phyloP scores from a whole-genome alignment of 169 alveolate genomes.

The Plasmodium coatneyi region DNA sequence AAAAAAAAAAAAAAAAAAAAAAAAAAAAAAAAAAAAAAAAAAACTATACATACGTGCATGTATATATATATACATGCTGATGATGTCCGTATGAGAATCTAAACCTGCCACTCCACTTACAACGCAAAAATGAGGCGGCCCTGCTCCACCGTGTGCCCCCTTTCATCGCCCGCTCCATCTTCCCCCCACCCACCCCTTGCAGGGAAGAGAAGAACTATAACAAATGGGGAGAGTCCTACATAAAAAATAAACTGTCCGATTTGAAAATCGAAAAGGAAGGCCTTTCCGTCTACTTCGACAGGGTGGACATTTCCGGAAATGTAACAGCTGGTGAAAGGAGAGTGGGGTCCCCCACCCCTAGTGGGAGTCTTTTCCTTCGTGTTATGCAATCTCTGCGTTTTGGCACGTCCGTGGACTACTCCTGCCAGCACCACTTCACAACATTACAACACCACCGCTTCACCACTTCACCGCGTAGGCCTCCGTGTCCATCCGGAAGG shows the following conservation, averaged over 20 bases:
- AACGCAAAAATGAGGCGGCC: neutral
- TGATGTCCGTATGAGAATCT: neutral
- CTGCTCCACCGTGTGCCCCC: neutral
- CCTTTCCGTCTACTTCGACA: constrained; percentile 24
- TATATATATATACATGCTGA: neutral
- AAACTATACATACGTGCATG: neutral
- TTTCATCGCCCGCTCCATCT: neutral
- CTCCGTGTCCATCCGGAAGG: constrained; percentile 42
- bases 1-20: neutral
- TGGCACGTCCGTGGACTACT: neutral
- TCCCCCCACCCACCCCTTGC: neutral
- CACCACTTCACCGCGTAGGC: neutral
- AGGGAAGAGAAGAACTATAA: constrained; percentile 67
- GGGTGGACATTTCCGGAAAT: constrained; percentile 24
- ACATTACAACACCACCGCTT: no score
- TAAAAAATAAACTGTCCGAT: constrained; percentile 32
- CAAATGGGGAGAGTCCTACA: constrained; percentile 61
- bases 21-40: neutral
- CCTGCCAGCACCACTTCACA: neutral
- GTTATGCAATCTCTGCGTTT: neutral
- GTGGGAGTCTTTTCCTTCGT: neutral
- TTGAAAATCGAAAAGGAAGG: constrained; percentile 34
- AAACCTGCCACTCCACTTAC: neutral
- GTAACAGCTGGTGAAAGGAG: neutral
- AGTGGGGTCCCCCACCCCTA: neutral